Evolutionary conservation across 176 grass and related monocot species (phyloP).

Genomic region (Oryza glumipatula): DNA sequence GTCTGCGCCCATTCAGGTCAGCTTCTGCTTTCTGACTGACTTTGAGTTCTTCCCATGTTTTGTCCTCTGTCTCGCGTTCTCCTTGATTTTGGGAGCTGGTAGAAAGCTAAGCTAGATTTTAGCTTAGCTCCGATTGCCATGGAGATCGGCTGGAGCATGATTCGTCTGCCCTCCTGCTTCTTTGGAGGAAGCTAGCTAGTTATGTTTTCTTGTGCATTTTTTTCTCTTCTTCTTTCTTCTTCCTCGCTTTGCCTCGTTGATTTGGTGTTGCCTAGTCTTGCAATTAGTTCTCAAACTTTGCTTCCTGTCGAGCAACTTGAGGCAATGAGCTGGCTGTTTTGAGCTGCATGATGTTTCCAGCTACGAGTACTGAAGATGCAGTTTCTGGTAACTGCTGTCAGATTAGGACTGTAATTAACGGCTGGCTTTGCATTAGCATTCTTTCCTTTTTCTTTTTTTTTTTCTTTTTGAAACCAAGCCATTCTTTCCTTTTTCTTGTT

Average conservation of each 20-base stretch:
- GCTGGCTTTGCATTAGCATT: not conserved
- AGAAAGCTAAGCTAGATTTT: not conserved
- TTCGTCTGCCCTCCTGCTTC: not conserved
- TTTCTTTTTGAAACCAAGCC: no score
- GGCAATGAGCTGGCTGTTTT: not conserved
- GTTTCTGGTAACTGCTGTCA: not conserved
- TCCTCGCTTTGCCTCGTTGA: not conserved
- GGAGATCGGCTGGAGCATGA: not conserved
- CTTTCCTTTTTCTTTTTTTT: not conserved
- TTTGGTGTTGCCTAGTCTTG: not conserved
- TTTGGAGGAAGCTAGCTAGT: not conserved
- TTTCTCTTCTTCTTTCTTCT: not conserved
- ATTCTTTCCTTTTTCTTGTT: not conserved
- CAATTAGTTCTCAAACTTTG: not conserved
- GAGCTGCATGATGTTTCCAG: not conserved
- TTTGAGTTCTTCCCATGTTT: not conserved
- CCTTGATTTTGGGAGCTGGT: not conserved
- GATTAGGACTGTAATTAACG: not conserved
- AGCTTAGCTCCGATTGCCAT: not conserved
- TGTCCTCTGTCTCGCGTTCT: not conserved
- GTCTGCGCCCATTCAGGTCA: not conserved
- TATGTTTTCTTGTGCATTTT: not conserved
- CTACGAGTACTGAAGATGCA: not conserved
- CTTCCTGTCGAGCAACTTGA: not conserved
- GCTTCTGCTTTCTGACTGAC: not conserved